Evolutionary conservation across 352 stramenopile genomes (phyloP).

Genomic region (Globisporangium polare): DNA sequence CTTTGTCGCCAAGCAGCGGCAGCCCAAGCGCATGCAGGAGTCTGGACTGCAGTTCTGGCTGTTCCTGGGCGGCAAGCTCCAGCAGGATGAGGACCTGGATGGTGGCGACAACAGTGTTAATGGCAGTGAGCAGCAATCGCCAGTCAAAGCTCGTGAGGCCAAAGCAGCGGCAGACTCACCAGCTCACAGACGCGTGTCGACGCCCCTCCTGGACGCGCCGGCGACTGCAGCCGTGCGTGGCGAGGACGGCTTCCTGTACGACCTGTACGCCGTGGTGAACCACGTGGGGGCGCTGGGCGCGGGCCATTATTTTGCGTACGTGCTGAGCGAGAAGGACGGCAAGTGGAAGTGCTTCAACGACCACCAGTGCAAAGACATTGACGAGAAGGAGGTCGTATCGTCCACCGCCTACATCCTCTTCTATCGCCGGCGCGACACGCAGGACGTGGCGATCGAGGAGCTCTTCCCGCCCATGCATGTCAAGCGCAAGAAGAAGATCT

Average conservation of each 20-base stretch:
- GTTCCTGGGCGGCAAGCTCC: conserved; percentile 74
- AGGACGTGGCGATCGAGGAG: conserved; percentile 59
- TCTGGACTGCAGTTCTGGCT: conserved; percentile 65
- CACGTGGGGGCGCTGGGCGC: conserved; percentile 94
- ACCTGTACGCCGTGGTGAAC: conserved; percentile 97
- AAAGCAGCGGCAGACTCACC: neutral
- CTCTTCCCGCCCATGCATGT: conserved; percentile 62
- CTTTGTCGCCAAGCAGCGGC: conserved; percentile 68
- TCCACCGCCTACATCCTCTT: conserved; percentile 91
- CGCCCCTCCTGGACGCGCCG: conserved; percentile 48
- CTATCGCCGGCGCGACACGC: conserved; percentile 77
- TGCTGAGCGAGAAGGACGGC: conserved; percentile 75
- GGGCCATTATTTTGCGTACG: conserved; percentile 94
- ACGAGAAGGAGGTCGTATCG: conserved; percentile 82
- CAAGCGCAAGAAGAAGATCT: conserved; percentile 25
- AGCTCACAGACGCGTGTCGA: conserved; percentile 10
- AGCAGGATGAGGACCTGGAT: conserved; percentile 11
- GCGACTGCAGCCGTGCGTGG: conserved; percentile 50
- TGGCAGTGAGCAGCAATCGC: neutral
- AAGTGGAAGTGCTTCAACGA: conserved; percentile 99
- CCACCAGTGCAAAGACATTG: conserved; percentile 86
- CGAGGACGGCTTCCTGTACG: conserved; percentile 83
- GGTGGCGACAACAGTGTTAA: neutral
- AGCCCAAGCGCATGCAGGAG: conserved; percentile 36
- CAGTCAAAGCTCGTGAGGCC: too few species aligned